phyloP scores from a whole-genome alignment of 139 green algal species.

The Chlorella sp. region DNA sequence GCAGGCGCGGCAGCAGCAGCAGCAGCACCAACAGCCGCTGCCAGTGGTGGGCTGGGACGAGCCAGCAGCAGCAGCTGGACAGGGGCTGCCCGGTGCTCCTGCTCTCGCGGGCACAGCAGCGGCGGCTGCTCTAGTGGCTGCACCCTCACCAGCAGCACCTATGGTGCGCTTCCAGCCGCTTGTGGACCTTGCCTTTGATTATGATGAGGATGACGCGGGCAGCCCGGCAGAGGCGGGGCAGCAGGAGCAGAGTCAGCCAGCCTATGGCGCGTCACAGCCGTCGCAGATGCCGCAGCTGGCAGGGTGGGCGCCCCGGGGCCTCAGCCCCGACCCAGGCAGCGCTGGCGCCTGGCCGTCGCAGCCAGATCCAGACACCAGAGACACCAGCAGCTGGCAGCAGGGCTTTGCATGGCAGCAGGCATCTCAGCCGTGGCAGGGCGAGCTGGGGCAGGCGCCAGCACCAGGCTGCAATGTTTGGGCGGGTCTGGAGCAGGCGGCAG shows the following conservation, averaged over 20 bases:
- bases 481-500: not conserved
- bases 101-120: not conserved
- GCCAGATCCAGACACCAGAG: not conserved
- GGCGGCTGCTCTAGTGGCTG: not conserved
- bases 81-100: not conserved
- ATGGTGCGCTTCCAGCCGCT: no score
- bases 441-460: not conserved
- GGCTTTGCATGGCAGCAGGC: not conserved
- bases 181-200: no score
- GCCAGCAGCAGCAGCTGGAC: not conserved
- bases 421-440: not conserved
- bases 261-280: no score
- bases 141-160: no score
- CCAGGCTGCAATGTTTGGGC: not conserved
- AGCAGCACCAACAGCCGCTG: not conserved
- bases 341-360: not conserved
- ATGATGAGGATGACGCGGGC: no score
- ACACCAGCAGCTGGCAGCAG: not conserved
- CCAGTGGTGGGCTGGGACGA: conserved; percentile 2
- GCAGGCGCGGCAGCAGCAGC: not conserved
- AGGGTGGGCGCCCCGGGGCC: no score
- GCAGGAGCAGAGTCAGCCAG: not conserved
- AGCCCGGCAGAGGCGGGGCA: not conserved
- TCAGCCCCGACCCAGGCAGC: no score
- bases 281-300: no score